Conservation (phyloP, 257 asterid species). For the Asclepias syriaca region DNA sequence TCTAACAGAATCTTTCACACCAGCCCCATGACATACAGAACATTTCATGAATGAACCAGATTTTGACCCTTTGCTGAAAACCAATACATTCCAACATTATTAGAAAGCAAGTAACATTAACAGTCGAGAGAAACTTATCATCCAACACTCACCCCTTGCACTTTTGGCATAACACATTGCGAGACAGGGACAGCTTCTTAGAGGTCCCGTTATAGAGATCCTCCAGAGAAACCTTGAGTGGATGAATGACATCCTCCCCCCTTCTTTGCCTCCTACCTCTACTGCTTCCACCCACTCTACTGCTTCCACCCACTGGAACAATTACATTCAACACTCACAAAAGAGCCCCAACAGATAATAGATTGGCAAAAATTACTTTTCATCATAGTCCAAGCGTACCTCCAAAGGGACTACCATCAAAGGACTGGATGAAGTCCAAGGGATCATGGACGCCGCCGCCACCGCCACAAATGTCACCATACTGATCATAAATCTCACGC, state of each 20-base stretch:
- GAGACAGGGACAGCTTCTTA: conserved; percentile 80
- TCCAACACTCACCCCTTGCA: conserved; percentile 70
- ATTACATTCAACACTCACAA: neutral
- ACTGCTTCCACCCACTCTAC: too few relatives aligned
- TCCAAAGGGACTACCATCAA: conserved; percentile 77
- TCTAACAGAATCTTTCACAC: conserved; percentile 80
- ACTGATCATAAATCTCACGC: conserved; percentile 83
- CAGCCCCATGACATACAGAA: conserved; percentile 88
- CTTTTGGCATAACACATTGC: conserved; percentile 69
- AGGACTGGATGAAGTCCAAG: conserved; percentile 70
- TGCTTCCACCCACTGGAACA: conserved; percentile 64
- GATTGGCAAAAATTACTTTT: neutral
- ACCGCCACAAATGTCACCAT: conserved; percentile 94
- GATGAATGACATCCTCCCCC: conserved; percentile 92
- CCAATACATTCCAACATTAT: neutral
- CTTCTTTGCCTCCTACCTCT: conserved; percentile 86
- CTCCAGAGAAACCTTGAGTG: conserved; percentile 85
- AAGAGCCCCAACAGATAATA: neutral
- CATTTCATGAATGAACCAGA: conserved; percentile 90
- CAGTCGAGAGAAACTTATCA: neutral
- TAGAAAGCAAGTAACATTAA: neutral
- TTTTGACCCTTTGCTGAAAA: conserved; percentile 81
- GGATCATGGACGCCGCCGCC: conserved; percentile 69
- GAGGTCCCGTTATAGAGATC: conserved; percentile 82
- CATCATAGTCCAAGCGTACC: conserved; percentile 34